A percentile compares a stretch with the other conserved stretches of the same genome.
Conservation (phyloP, 768 basidiomycete species). For the Termitomyces sp. region DNA sequence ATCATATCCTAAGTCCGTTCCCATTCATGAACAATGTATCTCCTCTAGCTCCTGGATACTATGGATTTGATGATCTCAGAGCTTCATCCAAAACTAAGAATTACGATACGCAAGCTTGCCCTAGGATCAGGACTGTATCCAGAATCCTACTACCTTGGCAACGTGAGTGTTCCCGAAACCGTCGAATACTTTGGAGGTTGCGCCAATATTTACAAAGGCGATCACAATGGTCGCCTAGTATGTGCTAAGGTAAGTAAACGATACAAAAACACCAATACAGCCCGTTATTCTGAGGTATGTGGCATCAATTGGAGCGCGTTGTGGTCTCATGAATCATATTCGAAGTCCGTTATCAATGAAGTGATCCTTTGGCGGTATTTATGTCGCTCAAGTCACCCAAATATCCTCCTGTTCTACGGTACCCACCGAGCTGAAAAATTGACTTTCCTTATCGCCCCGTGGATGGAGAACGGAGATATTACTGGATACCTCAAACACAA, state of each 20-base stretch:
- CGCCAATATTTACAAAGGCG: background rate
- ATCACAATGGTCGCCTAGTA: background rate
- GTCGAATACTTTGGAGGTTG: background rate
- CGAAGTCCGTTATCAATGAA: background rate
- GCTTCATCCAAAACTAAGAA: background rate
- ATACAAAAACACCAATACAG: background rate
- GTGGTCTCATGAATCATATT: background rate
- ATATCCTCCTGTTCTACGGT: constrained; percentile 1
- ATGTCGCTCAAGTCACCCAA: no score
- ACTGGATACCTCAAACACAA: background rate
- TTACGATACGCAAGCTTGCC: background rate
- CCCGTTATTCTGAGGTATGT: background rate
- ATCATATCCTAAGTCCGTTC: background rate
- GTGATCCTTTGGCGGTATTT: background rate
- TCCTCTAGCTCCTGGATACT: background rate
- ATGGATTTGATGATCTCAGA: background rate
- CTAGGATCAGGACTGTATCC: background rate
- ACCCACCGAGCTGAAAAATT: background rate
- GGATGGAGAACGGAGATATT: no score
- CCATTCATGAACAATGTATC: background rate
- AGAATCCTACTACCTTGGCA: background rate
- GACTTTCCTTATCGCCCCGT: background rate
- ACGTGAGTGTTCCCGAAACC: background rate
- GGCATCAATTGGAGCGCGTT: background rate
- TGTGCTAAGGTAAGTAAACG: background rate